Percentiles rank a stretch among this genome's conserved stretches.
Evolutionary conservation across 2,329 filamentous ascomycete species (phyloP).

Genomic region (Colletotrichum sp.): DNA sequence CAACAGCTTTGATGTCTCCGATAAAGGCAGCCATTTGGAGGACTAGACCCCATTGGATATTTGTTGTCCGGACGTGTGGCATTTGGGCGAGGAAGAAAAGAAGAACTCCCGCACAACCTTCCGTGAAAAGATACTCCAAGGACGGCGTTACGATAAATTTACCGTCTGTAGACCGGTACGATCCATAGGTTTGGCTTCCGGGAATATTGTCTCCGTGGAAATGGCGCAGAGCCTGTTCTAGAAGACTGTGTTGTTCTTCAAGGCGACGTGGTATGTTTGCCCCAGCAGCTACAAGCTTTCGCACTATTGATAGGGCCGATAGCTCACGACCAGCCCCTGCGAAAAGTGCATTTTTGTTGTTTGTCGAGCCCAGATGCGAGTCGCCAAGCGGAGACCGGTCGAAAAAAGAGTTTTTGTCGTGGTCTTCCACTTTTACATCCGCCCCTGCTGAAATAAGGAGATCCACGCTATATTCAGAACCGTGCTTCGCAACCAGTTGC

Average conservation of each 20-base stretch:
- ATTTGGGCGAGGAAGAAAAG: background rate
- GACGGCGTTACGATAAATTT: background rate
- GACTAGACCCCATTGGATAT: background rate
- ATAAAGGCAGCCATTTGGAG: background rate
- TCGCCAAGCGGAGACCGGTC: no score
- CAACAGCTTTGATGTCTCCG: background rate
- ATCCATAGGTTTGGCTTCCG: background rate
- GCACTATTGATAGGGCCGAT: background rate
- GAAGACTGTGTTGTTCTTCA: background rate
- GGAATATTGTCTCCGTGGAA: background rate
- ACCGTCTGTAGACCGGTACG: background rate
- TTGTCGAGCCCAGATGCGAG: no score
- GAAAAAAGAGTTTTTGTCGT: no score
- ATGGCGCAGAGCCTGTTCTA: background rate
- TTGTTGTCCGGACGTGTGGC: background rate
- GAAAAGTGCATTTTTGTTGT: background rate
- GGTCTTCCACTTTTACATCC: no score
- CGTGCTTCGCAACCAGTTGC: no score
- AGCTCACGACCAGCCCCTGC: background rate
- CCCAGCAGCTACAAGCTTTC: background rate
- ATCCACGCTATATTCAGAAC: no score
- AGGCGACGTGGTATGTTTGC: accelerated
- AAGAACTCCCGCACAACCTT: background rate
- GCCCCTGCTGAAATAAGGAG: no score
- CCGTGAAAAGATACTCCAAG: background rate